phyloP scores from a whole-genome alignment of 768 basidiomycete genomes.

The Chalciporus pseudorubinellus region DNA sequence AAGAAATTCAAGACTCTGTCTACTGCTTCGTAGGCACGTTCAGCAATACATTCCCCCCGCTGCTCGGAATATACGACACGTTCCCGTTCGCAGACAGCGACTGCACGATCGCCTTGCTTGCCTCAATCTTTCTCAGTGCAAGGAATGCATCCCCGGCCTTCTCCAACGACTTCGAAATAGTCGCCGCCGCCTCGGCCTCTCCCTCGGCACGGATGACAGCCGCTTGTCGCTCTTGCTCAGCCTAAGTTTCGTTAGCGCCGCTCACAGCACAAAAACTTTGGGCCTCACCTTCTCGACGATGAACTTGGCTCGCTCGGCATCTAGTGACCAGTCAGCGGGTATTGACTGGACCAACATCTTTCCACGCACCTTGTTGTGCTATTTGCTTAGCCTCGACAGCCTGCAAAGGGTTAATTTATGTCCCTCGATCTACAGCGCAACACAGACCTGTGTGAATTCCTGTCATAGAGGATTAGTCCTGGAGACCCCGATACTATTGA shows the following conservation, averaged over 20 bases:
- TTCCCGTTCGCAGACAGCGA: conserved; percentile 77
- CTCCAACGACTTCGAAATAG: conserved; percentile 86
- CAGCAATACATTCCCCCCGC: conserved; percentile 76
- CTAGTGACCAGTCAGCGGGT: conserved; percentile 41
- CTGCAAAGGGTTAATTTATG: conserved; percentile 26
- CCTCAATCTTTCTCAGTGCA: conserved; percentile 93
- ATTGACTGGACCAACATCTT: neutral
- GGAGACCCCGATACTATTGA: neutral
- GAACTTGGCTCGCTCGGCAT: conserved; percentile 98
- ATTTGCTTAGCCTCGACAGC: conserved; percentile 99
- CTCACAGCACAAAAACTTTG: neutral
- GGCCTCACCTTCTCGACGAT: conserved; percentile 89
- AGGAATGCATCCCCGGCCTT: conserved; percentile 97
- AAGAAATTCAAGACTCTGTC: neutral
- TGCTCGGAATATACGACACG: conserved; percentile 86
- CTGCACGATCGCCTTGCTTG: conserved; percentile 93
- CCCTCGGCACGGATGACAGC: conserved; percentile 98
- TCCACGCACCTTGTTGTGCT: conserved; percentile 86
- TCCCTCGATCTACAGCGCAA: neutral
- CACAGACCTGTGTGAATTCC: conserved; percentile 77
- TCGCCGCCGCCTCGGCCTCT: conserved; percentile 94
- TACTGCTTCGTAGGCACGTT: conserved; percentile 63
- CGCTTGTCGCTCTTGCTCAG: conserved; percentile 98
- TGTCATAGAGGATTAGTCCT: conserved; percentile 28
- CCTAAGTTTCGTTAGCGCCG: conserved; percentile 47